Evolutionary conservation across 306 rosid species (phyloP), one percentile per base, ranked within the genome.

Genomic region (Acacia crassicarpa): DNA sequence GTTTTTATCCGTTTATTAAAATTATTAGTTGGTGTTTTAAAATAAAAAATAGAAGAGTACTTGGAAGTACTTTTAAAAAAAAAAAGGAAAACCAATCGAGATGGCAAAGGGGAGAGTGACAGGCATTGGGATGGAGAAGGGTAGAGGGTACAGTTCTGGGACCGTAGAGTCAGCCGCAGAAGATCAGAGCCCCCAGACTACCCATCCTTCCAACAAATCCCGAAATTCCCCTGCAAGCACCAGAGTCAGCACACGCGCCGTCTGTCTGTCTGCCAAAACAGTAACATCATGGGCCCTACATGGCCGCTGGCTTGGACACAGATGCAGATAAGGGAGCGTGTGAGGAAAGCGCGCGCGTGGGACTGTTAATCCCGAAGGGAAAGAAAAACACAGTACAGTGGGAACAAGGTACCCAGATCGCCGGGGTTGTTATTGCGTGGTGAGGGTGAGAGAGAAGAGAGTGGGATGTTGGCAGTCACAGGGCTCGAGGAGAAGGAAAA

Each of bases 401-500:
- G 58, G 58, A 32, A 66, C 44, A 66, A 66, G 71, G 71, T 16
- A 33, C 71, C 71, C 71, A 32, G 23, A 66, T 66, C 22, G 71
- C 44, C 22, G 44, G 71, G 71, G 41, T 16, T 66, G 71, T 66
- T 63, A 30, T 63, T 63, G 69, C 2, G 63, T 12, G 4, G 67
- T 27, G 67, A 3, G 25, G 4, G 35, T 3, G 38, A 38, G 40
- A 38, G 40, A 38, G 40, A 38, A 6, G 8, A 38, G 41, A 5
- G 41, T 5, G 40, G 0, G 40, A 35, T 0, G 5, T 5, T 38
- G 41, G 41, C 1, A 0, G 51, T 48, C 53, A 66, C 5, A 83
- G 86, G 86, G 83, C 86, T 84, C 86, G 86, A 84, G 83, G 83
- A 8, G 8, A 0, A 45, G 15, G 0, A 69, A 14, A 15, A 10